Conservation (phyloP, 31 red algal species). For the Endocladia muricata region DNA sequence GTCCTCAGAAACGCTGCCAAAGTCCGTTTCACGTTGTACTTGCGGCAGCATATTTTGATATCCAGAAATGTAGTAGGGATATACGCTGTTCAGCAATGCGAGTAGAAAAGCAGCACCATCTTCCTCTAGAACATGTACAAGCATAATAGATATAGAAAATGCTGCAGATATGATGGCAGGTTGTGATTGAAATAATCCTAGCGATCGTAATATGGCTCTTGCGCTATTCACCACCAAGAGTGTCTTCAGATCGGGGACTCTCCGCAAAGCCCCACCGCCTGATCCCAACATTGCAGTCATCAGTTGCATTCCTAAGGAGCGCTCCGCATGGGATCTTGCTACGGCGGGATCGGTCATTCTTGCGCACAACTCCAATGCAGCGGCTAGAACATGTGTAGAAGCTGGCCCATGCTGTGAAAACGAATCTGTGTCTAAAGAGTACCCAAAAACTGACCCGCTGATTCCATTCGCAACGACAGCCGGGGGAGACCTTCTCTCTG, state of each 20-base stretch:
- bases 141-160: conserved; percentile 51
- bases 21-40: conserved; percentile 16
- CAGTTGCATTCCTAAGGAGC: conserved; percentile 73
- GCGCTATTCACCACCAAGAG: conserved; percentile 50
- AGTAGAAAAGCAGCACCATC: conserved; percentile 51
- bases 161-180: conserved; percentile 48
- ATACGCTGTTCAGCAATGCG: conserved; percentile 57
- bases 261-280: conserved; percentile 31
- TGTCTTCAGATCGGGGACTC: conserved; percentile 30
- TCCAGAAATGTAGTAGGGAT: conserved; percentile 71
- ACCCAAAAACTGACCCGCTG: conserved; percentile 48
- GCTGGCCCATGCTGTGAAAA: conserved; percentile 61
- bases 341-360: conserved; percentile 76
- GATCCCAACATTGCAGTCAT: conserved; percentile 52
- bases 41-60: conserved; percentile 52
- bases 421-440: conserved; percentile 58
- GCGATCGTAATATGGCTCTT: conserved; percentile 42
- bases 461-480: conserved; percentile 31
- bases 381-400: conserved; percentile 37
- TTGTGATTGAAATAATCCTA: conserved; percentile 52
- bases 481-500: background rate
- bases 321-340: conserved; percentile 47
- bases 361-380: conserved; percentile 54
- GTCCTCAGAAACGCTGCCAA: background rate
- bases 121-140: conserved; percentile 50